Conservation (phyloP, 2,329 filamentous ascomycete genomes). For the Chaetothyriales sp. region DNA sequence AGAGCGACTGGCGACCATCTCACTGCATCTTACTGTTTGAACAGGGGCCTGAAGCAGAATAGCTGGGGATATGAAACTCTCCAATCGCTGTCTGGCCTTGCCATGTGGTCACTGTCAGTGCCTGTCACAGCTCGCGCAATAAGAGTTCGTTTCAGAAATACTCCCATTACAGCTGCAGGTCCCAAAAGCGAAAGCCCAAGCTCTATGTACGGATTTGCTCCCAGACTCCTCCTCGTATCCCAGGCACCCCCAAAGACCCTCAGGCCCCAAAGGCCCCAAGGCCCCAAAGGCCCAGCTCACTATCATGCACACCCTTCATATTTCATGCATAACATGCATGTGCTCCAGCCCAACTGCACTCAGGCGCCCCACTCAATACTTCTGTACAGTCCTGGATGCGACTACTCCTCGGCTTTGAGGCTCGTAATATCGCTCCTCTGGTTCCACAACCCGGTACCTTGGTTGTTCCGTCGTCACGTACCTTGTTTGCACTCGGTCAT, state of each 20-base stretch:
- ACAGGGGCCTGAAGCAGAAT: background rate
- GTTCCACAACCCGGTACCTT: constrained; percentile 14
- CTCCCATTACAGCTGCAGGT: background rate
- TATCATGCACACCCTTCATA: background rate
- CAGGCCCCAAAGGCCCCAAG: too few relatives aligned
- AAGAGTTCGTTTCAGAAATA: background rate
- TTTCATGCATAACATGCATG: background rate
- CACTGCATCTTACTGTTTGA: background rate
- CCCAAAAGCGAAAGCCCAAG: background rate
- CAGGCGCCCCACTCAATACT: constrained; percentile 10
- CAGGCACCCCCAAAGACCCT: background rate
- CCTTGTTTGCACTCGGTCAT: constrained; percentile 10
- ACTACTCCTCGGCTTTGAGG: constrained; percentile 13
- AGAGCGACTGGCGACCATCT: too few relatives aligned
- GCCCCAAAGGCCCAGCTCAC: too few relatives aligned
- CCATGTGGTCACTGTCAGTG: background rate
- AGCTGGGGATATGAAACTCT: background rate
- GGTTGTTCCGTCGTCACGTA: constrained; percentile 13
- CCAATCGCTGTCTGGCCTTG: background rate
- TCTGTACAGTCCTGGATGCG: constrained; percentile 9
- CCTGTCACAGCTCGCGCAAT: background rate
- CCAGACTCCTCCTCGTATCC: background rate
- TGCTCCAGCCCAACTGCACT: background rate
- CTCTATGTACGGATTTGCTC: background rate
- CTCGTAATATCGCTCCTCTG: constrained; percentile 11